Evolutionary conservation across 345 rosid genomes (phyloP), one percentile per base, ranked within the genome.

Genomic region (Raphanus raphanistrum): DNA sequence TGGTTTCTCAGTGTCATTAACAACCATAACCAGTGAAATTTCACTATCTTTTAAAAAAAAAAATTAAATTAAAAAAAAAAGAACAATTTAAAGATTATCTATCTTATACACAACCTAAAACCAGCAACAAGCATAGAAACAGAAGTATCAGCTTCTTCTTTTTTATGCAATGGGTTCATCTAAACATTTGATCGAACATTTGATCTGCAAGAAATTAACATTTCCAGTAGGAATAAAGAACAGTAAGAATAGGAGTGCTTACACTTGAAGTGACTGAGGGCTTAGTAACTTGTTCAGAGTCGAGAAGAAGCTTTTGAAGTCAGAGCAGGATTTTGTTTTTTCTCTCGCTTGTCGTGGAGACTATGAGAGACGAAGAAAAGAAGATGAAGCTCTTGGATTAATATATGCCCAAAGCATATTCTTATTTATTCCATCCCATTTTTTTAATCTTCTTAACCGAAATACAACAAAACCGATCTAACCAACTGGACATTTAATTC

Each of bases 361-460:
- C 13, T 29, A 76, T 35, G 70, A 38, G 75, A 41, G 66, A 52
- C 58, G 21, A 55, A 52, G 6, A 59, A 55, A 38, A 60, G 38
- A 69, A 11, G 52, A 48, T 48, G 54, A 48, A 48, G 50, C 15
- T 15, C 12, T 48, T 48, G 54, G 54, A 48, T 48, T 21, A 21
- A 21, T 41, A 41, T 55, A 66, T 54, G 71, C 72, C n/a, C 27
- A 13, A 66, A 72, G 81, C 72, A 78, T 78, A 78, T 78, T 78
- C 81, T 71, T 78, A 59, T 45, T 72, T 78, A 78, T 64, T 65
- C 71, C 36, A 3, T 70, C 66, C 66, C 25, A 3, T 1, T 1
- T 31, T 28, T 28, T 52, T n/a, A 21, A 16, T 25, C 0, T 59
- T 59, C 6, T 26, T 59, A 59, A 27, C 33, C 33, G 63, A 2